Evolutionary conservation across 1,284 basidiomycete species (phyloP).

Genomic region (Apiotrichum gracile): DNA sequence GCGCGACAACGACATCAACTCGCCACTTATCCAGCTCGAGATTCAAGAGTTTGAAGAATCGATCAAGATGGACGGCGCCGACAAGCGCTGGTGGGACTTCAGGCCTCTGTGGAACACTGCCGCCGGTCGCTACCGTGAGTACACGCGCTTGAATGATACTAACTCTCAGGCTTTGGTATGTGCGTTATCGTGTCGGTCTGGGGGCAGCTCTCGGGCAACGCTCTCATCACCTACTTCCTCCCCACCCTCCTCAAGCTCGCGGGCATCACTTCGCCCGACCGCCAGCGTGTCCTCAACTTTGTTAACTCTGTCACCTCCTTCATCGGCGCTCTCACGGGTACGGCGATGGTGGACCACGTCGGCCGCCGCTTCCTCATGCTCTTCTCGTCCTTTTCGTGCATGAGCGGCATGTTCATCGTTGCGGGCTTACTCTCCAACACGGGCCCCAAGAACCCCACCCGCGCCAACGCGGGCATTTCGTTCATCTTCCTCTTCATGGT

Average conservation of each 20-base stretch:
- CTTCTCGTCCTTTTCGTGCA: slow-evolving; percentile 18
- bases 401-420: slow-evolving; percentile 27
- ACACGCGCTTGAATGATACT: too few relatives aligned
- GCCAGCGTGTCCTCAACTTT: slow-evolving; percentile 28
- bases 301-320: slow-evolving; percentile 30
- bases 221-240: slow-evolving; percentile 46
- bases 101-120: slow-evolving; percentile 51
- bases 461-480: slow-evolving; percentile 30
- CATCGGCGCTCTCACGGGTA: slow-evolving; percentile 27
- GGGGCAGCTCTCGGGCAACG: slow-evolving; percentile 34
- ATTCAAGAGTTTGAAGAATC: slow-evolving; percentile 55
- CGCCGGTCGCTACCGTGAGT: slow-evolving; percentile 52
- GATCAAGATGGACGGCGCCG: slow-evolving; percentile 38
- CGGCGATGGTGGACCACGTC: slow-evolving; percentile 23
- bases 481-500: slow-evolving; percentile 23
- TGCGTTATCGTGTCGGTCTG: slow-evolving; percentile 47
- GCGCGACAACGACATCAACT: slow-evolving; percentile 50
- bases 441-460: not conserved
- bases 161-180: too few relatives aligned
- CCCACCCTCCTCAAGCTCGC: slow-evolving; percentile 25
- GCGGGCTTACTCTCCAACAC: slow-evolving; percentile 16
- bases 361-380: slow-evolving; percentile 32
- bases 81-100: slow-evolving; percentile 55
- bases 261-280: slow-evolving; percentile 23
- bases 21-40: slow-evolving; percentile 54